phyloP scores from a whole-genome alignment of 129 eudicot genomes.

The Ambrosia artemisiifolia region DNA sequence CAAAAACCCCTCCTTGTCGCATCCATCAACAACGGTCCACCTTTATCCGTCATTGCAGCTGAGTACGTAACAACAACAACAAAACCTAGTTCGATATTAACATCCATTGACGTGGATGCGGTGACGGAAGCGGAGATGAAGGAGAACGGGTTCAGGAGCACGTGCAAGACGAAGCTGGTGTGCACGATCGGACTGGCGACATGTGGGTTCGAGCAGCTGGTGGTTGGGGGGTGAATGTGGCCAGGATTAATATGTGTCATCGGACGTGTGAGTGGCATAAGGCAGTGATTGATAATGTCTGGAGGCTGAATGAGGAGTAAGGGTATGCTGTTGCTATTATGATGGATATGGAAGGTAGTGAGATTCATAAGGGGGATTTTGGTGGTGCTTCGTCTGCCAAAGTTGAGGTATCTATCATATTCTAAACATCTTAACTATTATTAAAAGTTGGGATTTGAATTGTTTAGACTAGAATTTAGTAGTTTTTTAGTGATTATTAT shows the following conservation, averaged over 20 bases:
- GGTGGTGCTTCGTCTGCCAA: slow-evolving; percentile 74
- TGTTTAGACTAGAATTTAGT: no score
- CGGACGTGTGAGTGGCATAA: slow-evolving; percentile 87
- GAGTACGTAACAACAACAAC: not conserved
- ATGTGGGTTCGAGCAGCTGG: slow-evolving; percentile 66
- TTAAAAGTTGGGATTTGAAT: no score
- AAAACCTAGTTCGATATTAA: slow-evolving; percentile 27
- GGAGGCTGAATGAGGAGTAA: slow-evolving; percentile 86
- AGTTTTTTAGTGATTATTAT: no score
- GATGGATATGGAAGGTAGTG: slow-evolving; percentile 98
- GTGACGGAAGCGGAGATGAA: slow-evolving; percentile 83
- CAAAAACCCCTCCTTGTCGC: slow-evolving; percentile 10
- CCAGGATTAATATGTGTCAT: slow-evolving; percentile 93
- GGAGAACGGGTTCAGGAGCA: slow-evolving; percentile 92
- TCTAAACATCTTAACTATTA: no score
- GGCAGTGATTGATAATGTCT: slow-evolving; percentile 62
- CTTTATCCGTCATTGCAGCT: not conserved
- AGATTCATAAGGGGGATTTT: slow-evolving; percentile 97
- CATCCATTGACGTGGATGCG: slow-evolving; percentile 72
- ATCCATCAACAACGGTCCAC: slow-evolving; percentile 34
- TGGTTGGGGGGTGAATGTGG: slow-evolving; percentile 93
- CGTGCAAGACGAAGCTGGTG: slow-evolving; percentile 79
- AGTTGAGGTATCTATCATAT: no score
- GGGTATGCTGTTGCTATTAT: slow-evolving; percentile 88
- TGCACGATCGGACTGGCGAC: slow-evolving; percentile 86